Conservation (phyloP, 345 rosid genomes). For the Eucalyptus melliodora region DNA sequence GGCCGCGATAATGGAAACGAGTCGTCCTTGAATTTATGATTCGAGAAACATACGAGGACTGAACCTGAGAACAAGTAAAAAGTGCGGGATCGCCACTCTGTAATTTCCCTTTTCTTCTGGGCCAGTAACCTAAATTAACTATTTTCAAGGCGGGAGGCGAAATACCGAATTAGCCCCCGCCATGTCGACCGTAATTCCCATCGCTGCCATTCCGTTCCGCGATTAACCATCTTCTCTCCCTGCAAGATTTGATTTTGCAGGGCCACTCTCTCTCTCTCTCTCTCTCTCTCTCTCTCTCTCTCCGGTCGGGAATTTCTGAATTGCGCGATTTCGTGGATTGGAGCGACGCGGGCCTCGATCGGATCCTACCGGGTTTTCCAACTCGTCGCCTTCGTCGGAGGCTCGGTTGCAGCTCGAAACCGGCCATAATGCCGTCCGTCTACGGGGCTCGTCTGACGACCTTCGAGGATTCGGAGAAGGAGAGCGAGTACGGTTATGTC, state of each 20-base stretch:
- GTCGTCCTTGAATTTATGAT: background rate
- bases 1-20: background rate
- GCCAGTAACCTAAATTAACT: background rate
- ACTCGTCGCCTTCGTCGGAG: background rate
- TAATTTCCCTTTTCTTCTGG: background rate
- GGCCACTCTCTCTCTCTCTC: background rate
- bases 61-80: background rate
- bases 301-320: background rate
- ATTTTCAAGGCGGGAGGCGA: background rate
- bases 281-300: background rate
- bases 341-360: background rate
- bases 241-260: background rate
- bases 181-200: background rate
- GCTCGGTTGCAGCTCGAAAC: background rate
- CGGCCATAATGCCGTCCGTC: conserved; percentile 12
- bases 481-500: conserved; percentile 98
- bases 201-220: background rate
- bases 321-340: background rate
- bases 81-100: background rate
- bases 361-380: background rate
- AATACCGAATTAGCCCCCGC: background rate
- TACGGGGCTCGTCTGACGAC: conserved; percentile 86
- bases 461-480: conserved; percentile 93
- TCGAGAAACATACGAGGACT: background rate
- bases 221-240: background rate